A percentile compares a stretch with the other conserved stretches of the same genome.
phyloP scores from a whole-genome alignment of 2,329 filamentous ascomycete species.

The Helicocarpus griseus region DNA sequence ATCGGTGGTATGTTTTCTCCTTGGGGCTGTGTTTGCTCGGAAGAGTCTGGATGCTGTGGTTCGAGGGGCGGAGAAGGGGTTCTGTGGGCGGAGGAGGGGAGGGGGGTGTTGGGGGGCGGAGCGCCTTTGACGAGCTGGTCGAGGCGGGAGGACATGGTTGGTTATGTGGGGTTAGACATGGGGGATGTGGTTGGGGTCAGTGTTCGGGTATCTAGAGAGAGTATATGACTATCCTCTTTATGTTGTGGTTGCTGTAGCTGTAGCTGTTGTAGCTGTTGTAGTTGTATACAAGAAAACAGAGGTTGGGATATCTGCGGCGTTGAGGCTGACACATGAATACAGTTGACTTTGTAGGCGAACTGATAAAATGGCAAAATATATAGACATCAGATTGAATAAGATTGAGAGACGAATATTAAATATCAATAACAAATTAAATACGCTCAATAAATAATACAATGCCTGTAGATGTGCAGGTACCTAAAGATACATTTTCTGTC shows the following conservation, averaged over 20 bases:
- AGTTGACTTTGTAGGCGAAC: no score
- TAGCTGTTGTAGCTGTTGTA: neutral
- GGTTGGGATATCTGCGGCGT: no score
- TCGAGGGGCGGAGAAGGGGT: constrained; percentile 25
- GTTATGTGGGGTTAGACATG: neutral
- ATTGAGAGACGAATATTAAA: no score
- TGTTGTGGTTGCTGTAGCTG: neutral
- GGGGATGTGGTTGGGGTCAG: neutral
- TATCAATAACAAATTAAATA: no score
- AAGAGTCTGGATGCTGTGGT: neutral
- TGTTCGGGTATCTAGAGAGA: constrained; percentile 2
- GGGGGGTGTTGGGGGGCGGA: constrained; percentile 52
- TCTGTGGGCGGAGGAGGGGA: constrained; percentile 34
- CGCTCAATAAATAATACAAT: no score
- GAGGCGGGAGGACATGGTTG: constrained; percentile 42
- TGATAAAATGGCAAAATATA: no score
- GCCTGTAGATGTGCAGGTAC: no score
- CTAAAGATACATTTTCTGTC: no score
- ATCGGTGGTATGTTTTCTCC: constrained; percentile 1
- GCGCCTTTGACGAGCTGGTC: constrained; percentile 92
- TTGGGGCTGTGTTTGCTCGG: neutral
- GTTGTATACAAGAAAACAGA: no score
- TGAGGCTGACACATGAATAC: no score
- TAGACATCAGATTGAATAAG: no score
- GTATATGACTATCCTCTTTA: no score